Percentiles rank a stretch among this genome's conserved stretches.
Conservation (phyloP, 176 grass and related monocot species). For the Aegilops speltoides region DNA sequence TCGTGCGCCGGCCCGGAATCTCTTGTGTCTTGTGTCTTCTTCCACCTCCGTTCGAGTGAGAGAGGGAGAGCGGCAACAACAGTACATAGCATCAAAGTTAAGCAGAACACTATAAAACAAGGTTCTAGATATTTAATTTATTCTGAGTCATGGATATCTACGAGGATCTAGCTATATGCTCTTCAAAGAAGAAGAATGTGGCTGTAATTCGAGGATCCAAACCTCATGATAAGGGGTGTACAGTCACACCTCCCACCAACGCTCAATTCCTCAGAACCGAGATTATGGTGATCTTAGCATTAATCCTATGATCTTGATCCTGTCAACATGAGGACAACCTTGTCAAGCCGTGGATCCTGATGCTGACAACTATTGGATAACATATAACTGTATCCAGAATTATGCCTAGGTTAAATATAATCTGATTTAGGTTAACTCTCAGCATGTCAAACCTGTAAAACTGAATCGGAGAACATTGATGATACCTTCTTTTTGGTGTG, state of each 20-base stretch:
- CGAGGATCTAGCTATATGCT: neutral
- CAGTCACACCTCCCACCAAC: neutral
- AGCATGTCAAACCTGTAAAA: neutral
- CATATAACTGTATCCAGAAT: neutral
- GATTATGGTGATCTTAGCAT: slow-evolving; percentile 5
- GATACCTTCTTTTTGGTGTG: neutral
- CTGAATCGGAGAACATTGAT: neutral
- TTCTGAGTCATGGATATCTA: neutral
- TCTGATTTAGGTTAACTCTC: neutral
- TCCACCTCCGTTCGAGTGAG: too few relatives aligned
- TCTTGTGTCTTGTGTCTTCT: too few relatives aligned
- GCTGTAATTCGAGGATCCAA: neutral
- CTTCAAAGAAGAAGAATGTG: neutral
- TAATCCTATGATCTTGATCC: neutral
- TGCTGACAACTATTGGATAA: neutral
- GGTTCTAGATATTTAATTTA: neutral
- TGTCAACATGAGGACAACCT: slow-evolving; percentile 12
- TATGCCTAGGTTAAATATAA: slow-evolving; percentile 10
- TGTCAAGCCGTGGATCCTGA: neutral
- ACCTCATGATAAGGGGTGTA: neutral
- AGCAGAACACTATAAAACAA: neutral
- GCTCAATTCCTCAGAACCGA: neutral
- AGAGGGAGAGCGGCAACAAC: too few relatives aligned
- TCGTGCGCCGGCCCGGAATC: too few relatives aligned
- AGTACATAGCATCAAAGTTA: neutral